phyloP scores from a whole-genome alignment of 2,329 filamentous ascomycete species.

The Nigrospora osmanthi region DNA sequence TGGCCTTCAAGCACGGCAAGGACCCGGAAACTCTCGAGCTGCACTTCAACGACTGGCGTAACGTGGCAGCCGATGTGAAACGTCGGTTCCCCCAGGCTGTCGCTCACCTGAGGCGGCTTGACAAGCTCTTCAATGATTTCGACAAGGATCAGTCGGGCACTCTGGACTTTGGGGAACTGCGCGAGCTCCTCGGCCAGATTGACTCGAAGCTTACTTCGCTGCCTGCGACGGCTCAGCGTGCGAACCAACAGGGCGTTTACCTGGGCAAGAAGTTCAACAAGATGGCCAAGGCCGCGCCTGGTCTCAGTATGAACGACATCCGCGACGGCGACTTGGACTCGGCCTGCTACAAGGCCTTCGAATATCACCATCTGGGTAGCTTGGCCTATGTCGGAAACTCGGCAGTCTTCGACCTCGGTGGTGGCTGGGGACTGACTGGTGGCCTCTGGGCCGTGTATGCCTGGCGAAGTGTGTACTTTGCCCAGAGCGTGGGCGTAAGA shows the following conservation, averaged over 20 bases:
- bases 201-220: constrained; percentile 91
- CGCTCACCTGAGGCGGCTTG: constrained; percentile 78
- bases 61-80: constrained; percentile 75
- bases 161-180: constrained; percentile 86
- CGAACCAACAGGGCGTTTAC: constrained; percentile 92
- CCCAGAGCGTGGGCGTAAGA: constrained; percentile 88
- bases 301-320: constrained; percentile 71
- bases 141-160: constrained; percentile 91
- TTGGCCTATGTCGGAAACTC: constrained; percentile 95
- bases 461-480: constrained; percentile 95
- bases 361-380: constrained; percentile 86
- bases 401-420: constrained; percentile 82
- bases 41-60: constrained; percentile 81
- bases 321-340: constrained; percentile 86
- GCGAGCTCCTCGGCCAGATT: constrained; percentile 83
- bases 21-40: constrained; percentile 85
- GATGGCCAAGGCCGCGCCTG: constrained; percentile 69
- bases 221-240: constrained; percentile 90
- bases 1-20: constrained; percentile 86
- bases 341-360: constrained; percentile 87
- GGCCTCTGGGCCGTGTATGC: constrained; percentile 91
- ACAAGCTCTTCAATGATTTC: constrained; percentile 85
- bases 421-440: constrained; percentile 70
- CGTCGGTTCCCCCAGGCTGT: constrained; percentile 86
- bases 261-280: constrained; percentile 92